Percentiles rank a stretch among this genome's conserved stretches.
Conservation (phyloP, 352 stramenopile genomes). For the Globisporangium viniferum region DNA sequence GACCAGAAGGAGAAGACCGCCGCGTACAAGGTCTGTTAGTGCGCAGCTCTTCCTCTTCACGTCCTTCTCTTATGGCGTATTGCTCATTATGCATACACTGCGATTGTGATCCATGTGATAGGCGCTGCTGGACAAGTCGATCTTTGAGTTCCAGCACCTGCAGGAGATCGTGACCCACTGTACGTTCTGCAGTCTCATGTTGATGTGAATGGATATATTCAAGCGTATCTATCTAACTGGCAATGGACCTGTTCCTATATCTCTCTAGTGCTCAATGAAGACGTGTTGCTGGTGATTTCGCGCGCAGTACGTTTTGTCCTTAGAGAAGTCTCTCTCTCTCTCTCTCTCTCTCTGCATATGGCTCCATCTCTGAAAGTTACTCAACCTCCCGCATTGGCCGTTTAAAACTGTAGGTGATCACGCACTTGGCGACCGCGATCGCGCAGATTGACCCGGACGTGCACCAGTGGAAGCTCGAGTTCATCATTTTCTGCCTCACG, state of each 20-base stretch:
- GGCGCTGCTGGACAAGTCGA: conserved; percentile 46
- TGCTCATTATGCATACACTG: background rate
- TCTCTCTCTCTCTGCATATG: no score
- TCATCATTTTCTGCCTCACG: conserved; percentile 65
- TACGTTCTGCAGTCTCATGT: conserved; percentile 17
- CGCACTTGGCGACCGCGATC: conserved; percentile 59
- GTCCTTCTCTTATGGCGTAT: background rate
- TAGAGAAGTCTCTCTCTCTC: no score
- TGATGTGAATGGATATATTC: background rate
- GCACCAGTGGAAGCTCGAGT: conserved; percentile 74
- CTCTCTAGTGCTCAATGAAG: conserved; percentile 62
- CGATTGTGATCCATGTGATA: conserved; percentile 4
- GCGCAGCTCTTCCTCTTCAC: background rate
- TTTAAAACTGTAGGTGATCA: conserved; percentile 46
- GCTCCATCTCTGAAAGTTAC: background rate
- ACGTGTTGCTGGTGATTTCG: conserved; percentile 76
- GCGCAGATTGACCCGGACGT: conserved; percentile 54
- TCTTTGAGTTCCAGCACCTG: conserved; percentile 40
- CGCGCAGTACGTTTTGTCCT: conserved; percentile 41
- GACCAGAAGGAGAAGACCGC: conserved; percentile 79
- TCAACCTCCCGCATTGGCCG: background rate
- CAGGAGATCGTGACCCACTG: conserved; percentile 67
- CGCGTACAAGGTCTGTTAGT: conserved; percentile 56
- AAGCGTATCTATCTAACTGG: background rate
- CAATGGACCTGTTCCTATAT: background rate